A percentile compares a stretch with the other conserved stretches of the same genome.
Evolutionary conservation across 257 asterid species (phyloP).

Genomic region (Penstemon newberryi): DNA sequence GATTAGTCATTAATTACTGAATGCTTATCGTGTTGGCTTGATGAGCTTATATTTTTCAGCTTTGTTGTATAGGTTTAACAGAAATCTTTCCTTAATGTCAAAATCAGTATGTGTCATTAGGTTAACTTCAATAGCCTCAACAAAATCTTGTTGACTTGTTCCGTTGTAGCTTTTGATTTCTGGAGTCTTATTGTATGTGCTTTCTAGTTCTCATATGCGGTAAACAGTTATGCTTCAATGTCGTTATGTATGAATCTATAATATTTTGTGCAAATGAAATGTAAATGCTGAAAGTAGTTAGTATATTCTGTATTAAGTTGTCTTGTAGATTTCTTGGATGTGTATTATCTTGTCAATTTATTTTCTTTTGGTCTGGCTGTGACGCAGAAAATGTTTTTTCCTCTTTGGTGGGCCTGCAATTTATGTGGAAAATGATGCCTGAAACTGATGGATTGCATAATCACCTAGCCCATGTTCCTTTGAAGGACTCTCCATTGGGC

Average conservation of each 20-base stretch:
- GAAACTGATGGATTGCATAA: conserved; percentile 59
- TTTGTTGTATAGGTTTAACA: not conserved
- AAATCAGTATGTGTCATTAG: not conserved
- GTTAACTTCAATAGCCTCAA: not conserved
- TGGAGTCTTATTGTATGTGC: conserved; percentile 9
- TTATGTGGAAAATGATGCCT: conserved; percentile 77
- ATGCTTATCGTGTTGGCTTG: not conserved
- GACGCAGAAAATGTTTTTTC: conserved; percentile 83
- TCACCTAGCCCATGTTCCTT: conserved; percentile 77
- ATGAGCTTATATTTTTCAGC: not conserved
- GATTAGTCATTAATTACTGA: conserved; percentile 9
- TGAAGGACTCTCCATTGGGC: conserved; percentile 85
- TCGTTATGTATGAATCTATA: not conserved
- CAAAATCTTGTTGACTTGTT: not conserved
- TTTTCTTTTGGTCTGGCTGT: conserved; percentile 27
- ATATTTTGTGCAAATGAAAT: conserved; percentile 20
- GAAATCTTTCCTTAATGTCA: not conserved
- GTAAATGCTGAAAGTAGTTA: conserved; percentile 16
- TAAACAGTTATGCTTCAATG: not conserved
- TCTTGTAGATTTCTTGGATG: not conserved
- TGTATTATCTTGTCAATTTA: conserved; percentile 4
- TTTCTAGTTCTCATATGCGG: not conserved
- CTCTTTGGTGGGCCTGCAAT: conserved; percentile 84
- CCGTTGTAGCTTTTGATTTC: conserved; percentile 10
- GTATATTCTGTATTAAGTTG: conserved; percentile 15